Base-by-base conservation (phyloP, 108 stramenopile species). In the Fragilariopsis cylindrus region DNA sequence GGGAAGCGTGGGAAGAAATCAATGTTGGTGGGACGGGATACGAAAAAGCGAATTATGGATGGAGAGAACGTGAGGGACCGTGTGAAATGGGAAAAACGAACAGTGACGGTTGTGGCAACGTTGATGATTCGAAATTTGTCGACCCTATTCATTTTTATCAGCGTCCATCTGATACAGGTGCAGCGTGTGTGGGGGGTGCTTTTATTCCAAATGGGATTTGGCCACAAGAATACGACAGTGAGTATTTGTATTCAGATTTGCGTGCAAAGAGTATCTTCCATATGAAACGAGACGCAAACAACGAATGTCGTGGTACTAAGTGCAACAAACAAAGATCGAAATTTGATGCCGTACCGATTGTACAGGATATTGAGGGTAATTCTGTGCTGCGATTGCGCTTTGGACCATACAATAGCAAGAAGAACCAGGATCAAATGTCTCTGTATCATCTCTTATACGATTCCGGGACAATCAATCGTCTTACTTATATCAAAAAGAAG, bases 31-130 rank as follows among this genome's bases (percentile, higher is more conserved):
- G 79, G 4, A 48, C 60, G 4, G 72, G 52, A 13, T 62, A 53
- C 54, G 63, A 47, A 67, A 69, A 57, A 7, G 72, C 60, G 41
- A 63, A 81, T 42, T 81, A 75, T 49, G 79, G 79, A n/a, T 81
- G 65, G 65, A 69, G 66, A 19, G 49, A 21, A 16, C 68, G 70
- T 21, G 79, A 81, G 46, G 79, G 79, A 44, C 79, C 79, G 4
- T 81, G 79, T 63, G 15, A 71, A 47, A 57, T 21, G 16, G 50
- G 44, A 16, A 55, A 57, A 53, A 66, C 13, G 7, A 42, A 19
- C 4, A 18, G 58, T 30, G 21, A 60, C 39, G 44, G 43, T 13
- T 75, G 79, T 53, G 58, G 21, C 58, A 50, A 75, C 7, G 7
- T 30, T 60, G 30, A 41, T 15, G 40, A 30, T 45, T 44, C 45